Evolutionary conservation across 2,329 filamentous ascomycete species (phyloP).

Genomic region (Exophiala bonariae): DNA sequence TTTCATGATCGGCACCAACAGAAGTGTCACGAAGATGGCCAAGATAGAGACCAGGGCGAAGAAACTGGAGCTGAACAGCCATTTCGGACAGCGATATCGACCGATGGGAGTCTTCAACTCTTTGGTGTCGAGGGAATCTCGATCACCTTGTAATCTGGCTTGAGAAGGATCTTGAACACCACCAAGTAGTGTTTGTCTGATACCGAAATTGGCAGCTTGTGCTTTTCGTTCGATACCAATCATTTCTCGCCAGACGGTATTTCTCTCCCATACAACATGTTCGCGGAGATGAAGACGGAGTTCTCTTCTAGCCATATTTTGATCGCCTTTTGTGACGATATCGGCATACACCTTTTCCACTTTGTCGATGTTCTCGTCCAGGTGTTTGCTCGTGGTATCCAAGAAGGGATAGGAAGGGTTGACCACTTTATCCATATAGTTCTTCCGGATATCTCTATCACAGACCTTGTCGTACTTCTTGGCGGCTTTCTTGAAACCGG

Average conservation of each 20-base stretch:
- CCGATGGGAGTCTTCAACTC: constrained; percentile 79
- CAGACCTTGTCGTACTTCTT: constrained; percentile 99
- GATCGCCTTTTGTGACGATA: constrained; percentile 79
- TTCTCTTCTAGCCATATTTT: constrained; percentile 75
- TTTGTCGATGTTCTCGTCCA: constrained; percentile 70
- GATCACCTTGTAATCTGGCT: constrained; percentile 79
- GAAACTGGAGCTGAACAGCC: constrained; percentile 82
- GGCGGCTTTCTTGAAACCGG: constrained; percentile 91
- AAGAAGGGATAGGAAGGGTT: constrained; percentile 80
- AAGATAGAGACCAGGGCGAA: constrained; percentile 72
- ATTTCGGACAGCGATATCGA: constrained; percentile 71
- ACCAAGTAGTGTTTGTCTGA: constrained; percentile 75
- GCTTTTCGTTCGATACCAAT: constrained; percentile 96
- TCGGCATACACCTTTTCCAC: constrained; percentile 80
- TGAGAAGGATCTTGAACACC: constrained; percentile 67
- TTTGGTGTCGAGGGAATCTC: constrained; percentile 61
- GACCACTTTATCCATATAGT: constrained; percentile 74
- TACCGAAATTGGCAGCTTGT: constrained; percentile 87
- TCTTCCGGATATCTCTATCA: constrained; percentile 73
- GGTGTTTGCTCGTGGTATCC: constrained; percentile 65
- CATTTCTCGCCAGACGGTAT: constrained; percentile 98
- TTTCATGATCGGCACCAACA: constrained; percentile 79
- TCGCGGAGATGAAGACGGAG: constrained; percentile 87
- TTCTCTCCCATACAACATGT: constrained; percentile 98
- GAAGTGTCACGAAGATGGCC: constrained; percentile 69